Conservation (phyloP, 306 rosid species). For the Vigna trinervia region DNA sequence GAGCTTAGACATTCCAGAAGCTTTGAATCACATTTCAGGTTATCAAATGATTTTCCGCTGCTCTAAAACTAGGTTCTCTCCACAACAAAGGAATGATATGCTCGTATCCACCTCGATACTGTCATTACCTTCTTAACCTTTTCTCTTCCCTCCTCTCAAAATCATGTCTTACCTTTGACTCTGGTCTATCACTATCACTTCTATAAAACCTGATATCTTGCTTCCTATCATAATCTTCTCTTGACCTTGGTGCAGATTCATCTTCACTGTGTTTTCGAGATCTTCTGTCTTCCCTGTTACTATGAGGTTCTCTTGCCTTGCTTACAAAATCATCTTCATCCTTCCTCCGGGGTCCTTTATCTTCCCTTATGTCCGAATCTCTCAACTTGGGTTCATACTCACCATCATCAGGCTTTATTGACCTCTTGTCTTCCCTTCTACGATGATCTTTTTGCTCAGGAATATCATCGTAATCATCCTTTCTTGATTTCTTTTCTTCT, state of each 20-base stretch:
- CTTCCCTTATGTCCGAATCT: conserved; percentile 60
- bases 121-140: conserved; percentile 54
- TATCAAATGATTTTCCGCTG: neutral
- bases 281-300: conserved; percentile 57
- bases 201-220: conserved; percentile 51
- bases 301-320: conserved; percentile 57
- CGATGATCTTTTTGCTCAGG: conserved; percentile 51
- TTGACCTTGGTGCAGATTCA: conserved; percentile 56
- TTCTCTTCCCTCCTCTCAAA: conserved; percentile 54
- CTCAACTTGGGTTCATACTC: conserved; percentile 54
- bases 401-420: conserved; percentile 49
- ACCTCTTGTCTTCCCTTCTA: conserved; percentile 58
- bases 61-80: conserved; percentile 25
- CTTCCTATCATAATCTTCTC: conserved; percentile 61
- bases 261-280: conserved; percentile 49
- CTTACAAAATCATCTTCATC: conserved; percentile 53
- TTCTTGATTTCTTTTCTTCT: conserved; percentile 58
- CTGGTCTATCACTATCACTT: conserved; percentile 37
- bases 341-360: conserved; percentile 50
- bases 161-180: conserved; percentile 44
- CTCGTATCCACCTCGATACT: conserved; percentile 24
- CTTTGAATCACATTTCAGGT: neutral
- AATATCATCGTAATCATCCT: conserved; percentile 39
- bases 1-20: conserved; percentile 11
- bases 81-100: conserved; percentile 13